Conservation (phyloP, 805 yeast genomes). For the Ogataea sp. region DNA sequence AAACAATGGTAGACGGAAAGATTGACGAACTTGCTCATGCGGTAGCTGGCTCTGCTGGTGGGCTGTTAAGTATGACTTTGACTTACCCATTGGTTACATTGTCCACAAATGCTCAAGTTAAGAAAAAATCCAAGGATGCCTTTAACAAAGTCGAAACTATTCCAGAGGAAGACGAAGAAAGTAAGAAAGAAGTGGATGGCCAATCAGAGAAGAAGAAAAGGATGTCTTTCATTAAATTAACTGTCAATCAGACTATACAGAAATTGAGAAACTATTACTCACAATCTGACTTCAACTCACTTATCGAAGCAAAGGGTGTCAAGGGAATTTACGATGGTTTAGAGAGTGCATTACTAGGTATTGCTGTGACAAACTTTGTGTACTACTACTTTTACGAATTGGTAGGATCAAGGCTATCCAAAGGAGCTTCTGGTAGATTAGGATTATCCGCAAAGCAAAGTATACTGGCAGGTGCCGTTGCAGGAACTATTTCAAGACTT, state of each 20-base stretch:
- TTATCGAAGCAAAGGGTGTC: conserved; percentile 54
- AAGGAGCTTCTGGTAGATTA: conserved; percentile 1
- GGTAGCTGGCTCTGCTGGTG: conserved; percentile 92
- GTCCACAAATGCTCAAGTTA: conserved; percentile 85
- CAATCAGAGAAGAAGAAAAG: conserved; percentile 1
- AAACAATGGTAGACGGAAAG: conserved; percentile 8
- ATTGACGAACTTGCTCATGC: conserved; percentile 69
- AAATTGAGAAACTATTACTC: conserved; percentile 19
- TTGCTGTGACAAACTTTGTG: conserved; percentile 77
- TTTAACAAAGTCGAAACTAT: no score
- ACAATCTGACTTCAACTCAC: conserved; percentile 15
- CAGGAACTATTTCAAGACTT: conserved; percentile 79
- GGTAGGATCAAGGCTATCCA: conserved; percentile 26
- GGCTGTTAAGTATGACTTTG: conserved; percentile 76
- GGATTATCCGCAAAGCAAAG: conserved; percentile 58
- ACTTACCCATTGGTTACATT: conserved; percentile 87
- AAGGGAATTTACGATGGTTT: conserved; percentile 75
- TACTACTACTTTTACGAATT: conserved; percentile 89
- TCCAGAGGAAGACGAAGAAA: conserved; percentile 5
- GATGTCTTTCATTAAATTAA: neutral
- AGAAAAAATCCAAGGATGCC: conserved; percentile 17
- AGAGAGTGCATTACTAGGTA: conserved; percentile 82
- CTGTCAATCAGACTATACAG: neutral
- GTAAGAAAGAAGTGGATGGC: neutral
- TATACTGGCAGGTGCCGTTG: conserved; percentile 72